These are phyloP conservation scores for Alternaria sp. DNA, from an alignment of 2,329 filamentous ascomycete species.

Conservation along the genomic window DNA sequence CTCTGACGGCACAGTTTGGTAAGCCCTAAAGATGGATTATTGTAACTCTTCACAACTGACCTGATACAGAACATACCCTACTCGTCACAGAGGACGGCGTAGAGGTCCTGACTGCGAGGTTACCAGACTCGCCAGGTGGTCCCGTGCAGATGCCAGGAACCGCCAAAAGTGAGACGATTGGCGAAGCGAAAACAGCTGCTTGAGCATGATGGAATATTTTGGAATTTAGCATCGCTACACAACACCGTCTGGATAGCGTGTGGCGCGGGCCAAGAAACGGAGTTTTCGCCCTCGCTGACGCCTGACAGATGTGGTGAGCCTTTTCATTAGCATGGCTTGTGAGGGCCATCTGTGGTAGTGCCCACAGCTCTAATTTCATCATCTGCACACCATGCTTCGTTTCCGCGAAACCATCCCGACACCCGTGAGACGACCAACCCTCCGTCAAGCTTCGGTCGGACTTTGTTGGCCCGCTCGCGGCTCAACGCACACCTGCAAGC, in stretches of 20 bases:
- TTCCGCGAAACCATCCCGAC: not conserved
- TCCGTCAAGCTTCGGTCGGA: slow-evolving; percentile 8
- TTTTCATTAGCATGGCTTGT: not conserved
- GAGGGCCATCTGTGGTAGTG: not conserved
- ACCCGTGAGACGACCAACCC: not conserved
- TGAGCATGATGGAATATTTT: slow-evolving; percentile 10
- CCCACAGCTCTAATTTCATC: not conserved
- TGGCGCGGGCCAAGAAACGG: not conserved
- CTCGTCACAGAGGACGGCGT: slow-evolving; percentile 84
- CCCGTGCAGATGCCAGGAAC: slow-evolving; percentile 66
- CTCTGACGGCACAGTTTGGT: slow-evolving; percentile 92
- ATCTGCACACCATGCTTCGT: not conserved
- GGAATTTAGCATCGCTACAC: not conserved
- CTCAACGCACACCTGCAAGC: slow-evolving; percentile 13
- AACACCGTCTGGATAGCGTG: not conserved
- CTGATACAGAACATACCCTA: slow-evolving; percentile 75
- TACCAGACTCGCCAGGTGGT: slow-evolving; percentile 77
- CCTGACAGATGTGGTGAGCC: not conserved
- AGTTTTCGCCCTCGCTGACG: not conserved
- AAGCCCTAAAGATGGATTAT: slow-evolving; percentile 44
- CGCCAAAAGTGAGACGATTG: slow-evolving; percentile 32
- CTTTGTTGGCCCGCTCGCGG: slow-evolving; percentile 15
- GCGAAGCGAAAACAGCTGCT: slow-evolving; percentile 32
- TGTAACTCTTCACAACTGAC: slow-evolving; percentile 21
- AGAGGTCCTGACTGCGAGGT: slow-evolving; percentile 79